Conservation (phyloP, 2,329 filamentous ascomycete genomes). For the Rhexocercosporidium sp. region DNA sequence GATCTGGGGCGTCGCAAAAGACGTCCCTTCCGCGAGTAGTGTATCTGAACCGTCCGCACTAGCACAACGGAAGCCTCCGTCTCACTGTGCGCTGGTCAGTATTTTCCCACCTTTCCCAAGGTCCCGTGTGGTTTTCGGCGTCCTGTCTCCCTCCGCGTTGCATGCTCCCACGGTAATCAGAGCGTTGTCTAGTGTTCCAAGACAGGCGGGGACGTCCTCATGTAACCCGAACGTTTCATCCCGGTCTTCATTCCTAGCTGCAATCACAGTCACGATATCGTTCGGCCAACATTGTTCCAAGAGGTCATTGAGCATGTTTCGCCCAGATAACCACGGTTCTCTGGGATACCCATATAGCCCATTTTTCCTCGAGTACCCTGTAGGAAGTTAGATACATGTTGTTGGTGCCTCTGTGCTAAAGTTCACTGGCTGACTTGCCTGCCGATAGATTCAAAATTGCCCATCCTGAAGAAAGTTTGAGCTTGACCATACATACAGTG, state of each 20-base stretch:
- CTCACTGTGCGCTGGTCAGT: slow-evolving; percentile 2
- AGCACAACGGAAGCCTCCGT: background rate
- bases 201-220: slow-evolving; percentile 7
- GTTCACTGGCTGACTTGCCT: background rate
- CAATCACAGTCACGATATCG: slow-evolving; percentile 10
- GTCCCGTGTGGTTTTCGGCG: background rate
- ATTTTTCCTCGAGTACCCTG: too few relatives aligned
- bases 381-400: too few relatives aligned
- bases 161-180: slow-evolving; percentile 16
- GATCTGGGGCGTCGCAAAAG: slow-evolving; percentile 6
- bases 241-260: background rate
- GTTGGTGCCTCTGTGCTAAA: too few relatives aligned
- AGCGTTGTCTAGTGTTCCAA: background rate
- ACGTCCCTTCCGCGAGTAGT: background rate
- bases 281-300: too few relatives aligned
- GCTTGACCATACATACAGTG: too few relatives aligned
- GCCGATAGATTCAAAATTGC: background rate
- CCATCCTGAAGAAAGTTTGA: background rate
- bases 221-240: background rate
- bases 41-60: background rate
- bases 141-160: background rate
- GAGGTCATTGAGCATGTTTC: too few relatives aligned
- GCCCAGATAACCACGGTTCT: too few relatives aligned
- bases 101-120: background rate
- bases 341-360: too few relatives aligned